Percentiles rank a stretch among this genome's conserved stretches.
Evolutionary conservation across 306 rosid species (phyloP).

Genomic region (Trifolium subterraneum): DNA sequence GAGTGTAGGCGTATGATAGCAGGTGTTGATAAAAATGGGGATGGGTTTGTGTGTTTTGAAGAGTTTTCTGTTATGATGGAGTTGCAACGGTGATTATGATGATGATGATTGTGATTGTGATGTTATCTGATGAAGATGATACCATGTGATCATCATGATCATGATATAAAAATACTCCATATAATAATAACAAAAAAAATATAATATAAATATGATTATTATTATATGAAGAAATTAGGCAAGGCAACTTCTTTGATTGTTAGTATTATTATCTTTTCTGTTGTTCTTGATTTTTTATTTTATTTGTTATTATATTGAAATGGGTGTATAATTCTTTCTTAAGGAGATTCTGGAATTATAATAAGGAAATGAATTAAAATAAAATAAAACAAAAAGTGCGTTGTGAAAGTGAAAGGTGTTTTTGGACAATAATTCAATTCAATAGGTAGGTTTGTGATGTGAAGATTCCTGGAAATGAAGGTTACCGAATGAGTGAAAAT

Average conservation of each 20-base stretch:
- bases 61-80: slow-evolving; percentile 93
- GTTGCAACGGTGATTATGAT: slow-evolving; percentile 48
- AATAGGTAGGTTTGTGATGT: slow-evolving; percentile 5
- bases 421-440: slow-evolving; percentile 17
- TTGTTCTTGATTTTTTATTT: background rate
- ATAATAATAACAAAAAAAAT: background rate
- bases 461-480: slow-evolving; percentile 17
- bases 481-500: background rate
- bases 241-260: slow-evolving; percentile 6
- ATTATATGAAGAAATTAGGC: slow-evolving; percentile 14
- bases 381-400: background rate
- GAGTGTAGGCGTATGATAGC: slow-evolving; percentile 95
- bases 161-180: background rate
- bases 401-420: background rate
- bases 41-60: slow-evolving; percentile 89
- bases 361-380: background rate
- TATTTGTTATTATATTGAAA: background rate
- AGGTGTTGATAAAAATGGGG: slow-evolving; percentile 71
- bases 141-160: slow-evolving; percentile 41
- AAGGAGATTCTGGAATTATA: background rate
- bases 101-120: slow-evolving; percentile 36
- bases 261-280: background rate
- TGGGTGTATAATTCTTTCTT: background rate
- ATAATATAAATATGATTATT: slow-evolving; percentile 20
- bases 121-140: slow-evolving; percentile 2